Evolutionary conservation across 2,329 filamentous ascomycete species (phyloP).

Genomic region (Emydomyces testavorans): DNA sequence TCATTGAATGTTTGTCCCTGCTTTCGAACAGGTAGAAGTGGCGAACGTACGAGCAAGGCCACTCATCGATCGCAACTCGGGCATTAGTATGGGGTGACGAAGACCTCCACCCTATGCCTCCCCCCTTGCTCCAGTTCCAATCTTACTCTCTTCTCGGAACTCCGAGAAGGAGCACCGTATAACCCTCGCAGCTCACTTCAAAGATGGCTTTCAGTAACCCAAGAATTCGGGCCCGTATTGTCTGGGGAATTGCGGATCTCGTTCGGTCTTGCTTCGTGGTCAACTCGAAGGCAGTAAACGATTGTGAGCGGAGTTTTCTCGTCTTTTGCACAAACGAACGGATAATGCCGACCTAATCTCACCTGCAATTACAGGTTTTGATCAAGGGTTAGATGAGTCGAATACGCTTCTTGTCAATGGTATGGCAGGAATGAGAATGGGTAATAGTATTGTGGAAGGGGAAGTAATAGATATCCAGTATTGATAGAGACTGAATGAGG

Average conservation of each 20-base stretch:
- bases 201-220: not conserved
- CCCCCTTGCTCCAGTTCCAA: not conserved
- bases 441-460: not conserved
- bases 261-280: too few relatives aligned
- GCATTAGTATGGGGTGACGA: slow-evolving; percentile 12
- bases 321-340: too few relatives aligned
- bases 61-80: slow-evolving; percentile 23
- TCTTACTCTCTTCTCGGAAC: slow-evolving; percentile 31
- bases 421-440: not conserved
- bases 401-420: not conserved
- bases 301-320: too few relatives aligned
- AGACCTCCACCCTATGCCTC: not conserved
- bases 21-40: not conserved
- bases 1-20: not conserved
- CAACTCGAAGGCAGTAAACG: too few relatives aligned
- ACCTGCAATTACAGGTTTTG: too few relatives aligned
- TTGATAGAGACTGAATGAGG: not conserved
- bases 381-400: too few relatives aligned
- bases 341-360: too few relatives aligned
- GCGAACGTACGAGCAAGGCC: slow-evolving; percentile 24
- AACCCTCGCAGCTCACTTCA: not conserved
- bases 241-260: too few relatives aligned
- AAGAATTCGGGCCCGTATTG: not conserved
- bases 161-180: slow-evolving; percentile 30
- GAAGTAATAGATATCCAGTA: not conserved